Base-by-base conservation (phyloP, 2,329 filamentous ascomycete species). In the Blastomyces parvus region DNA sequence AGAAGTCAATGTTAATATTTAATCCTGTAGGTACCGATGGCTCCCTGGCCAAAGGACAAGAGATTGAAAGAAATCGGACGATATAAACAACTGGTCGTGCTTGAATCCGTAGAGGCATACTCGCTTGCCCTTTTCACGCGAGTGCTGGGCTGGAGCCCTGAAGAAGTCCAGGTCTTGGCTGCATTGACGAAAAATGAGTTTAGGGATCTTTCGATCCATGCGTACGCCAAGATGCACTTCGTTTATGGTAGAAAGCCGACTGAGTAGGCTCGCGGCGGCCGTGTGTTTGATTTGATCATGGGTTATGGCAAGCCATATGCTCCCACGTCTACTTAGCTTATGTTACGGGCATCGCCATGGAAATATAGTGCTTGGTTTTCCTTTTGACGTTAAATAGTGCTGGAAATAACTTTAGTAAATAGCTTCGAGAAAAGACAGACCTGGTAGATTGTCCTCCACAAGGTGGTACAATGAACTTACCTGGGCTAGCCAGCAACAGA, bases 11-110 rank as follows among this genome's bases (percentile, higher is more conserved):
- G 19, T n/a, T 50, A 22, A 50, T 2, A 25, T 50, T 50, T 22
- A 6, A 50, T 50, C 25, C 22, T n/a, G 50, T 68, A 70, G 65
- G 64, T 73, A 1, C 71, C 71, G 0, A 62, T 74, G 14, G 70
- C 72, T 7, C 64, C 68, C 6, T 75, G 73, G 73, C 66, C 70
- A 1, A 71, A 66, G 53, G 70, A 74, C 50, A 63, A 65, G 14
- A 42, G 64, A 8, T 63, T 73, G 44, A 72, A 74, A 61, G 67
- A 72, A 59, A 69, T 83, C 1, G 83, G 82, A 0, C 65, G 67
- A n/a, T 69, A 63, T n/a, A 61, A 68, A 9, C 67, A 66, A 42
- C 44, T 62, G 6, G 64, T 69, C 13, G 62, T 70, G 42, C 63
- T 63, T 36, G 66, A 70, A 53, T 66, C 69, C 22, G 60, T 72